phyloP scores from a whole-genome alignment of 2,329 filamentous ascomycete genomes.

The Rhynchosporium graminicola region DNA sequence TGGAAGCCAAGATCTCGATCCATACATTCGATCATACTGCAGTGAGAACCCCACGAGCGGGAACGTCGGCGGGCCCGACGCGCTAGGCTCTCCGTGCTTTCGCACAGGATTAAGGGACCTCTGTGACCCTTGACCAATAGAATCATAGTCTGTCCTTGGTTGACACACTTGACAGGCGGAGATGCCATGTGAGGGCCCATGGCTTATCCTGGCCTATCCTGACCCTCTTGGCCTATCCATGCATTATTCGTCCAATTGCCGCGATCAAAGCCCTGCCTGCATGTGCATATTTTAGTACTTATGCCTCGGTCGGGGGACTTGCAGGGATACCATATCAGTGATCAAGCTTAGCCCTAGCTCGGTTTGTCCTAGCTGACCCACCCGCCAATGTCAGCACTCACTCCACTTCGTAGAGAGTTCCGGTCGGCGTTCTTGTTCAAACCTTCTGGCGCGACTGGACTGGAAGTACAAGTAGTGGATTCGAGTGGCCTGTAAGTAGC shows the following conservation, averaged over 20 bases:
- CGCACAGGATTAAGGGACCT: no score
- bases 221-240: no score
- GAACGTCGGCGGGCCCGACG: slow-evolving; percentile 1
- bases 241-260: no score
- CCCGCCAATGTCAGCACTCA: background rate
- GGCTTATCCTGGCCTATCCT: no score
- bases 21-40: background rate
- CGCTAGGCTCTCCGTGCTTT: background rate
- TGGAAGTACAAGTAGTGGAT: background rate
- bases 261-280: no score
- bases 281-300: no score
- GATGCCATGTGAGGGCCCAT: no score
- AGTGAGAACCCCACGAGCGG: background rate
- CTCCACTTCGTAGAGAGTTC: no score
- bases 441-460: slow-evolving; percentile 11
- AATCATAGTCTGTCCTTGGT: background rate
- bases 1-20: slow-evolving; percentile 5
- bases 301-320: no score
- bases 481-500: background rate
- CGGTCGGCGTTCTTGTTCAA: slow-evolving; percentile 8
- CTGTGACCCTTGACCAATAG: background rate
- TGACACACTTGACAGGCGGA: no score
- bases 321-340: no score
- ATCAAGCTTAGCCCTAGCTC: background rate
- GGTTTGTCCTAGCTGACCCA: background rate